Base-by-base conservation (phyloP, 768 basidiomycete genomes). In the Cystobasidium ongulense region DNA sequence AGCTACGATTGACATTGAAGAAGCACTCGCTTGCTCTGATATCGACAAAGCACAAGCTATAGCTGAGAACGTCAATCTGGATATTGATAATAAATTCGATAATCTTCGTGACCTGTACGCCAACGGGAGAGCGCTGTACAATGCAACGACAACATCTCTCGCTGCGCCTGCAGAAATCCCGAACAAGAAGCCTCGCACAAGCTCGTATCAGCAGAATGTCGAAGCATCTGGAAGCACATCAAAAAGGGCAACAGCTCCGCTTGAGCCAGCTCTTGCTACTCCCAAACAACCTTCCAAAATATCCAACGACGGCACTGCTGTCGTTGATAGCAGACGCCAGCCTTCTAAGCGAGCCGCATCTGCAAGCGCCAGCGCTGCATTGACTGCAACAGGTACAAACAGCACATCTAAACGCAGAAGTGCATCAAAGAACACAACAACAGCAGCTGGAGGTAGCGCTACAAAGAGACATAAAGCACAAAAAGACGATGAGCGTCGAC, bases 391-490 rank as follows among this genome's bases (percentile, higher is more conserved):
- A 10, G 36, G 36, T 18, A 61, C 31, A 10, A 17, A 8, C 23
- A 61, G 57, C 23, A 33, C 8, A 10, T 10, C 57, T n/a, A 61
- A 61, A 27, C 29, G 36, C 4, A 31, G 57, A 38, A 61, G 57
- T 38, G 36, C 29, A 15, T 33, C 31, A 25, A 38, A 27, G 10
- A 35, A 31, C 39, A 35, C 33, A 8, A 31, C 11, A 31, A 13
- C 43, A 46, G 25, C 57, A 31, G 43, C 2, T 15, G 36, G 1
- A 82, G 79, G 36, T 79, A 75, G 18, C 71, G 74, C 5, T 76
- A 75, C 29, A 81, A 74, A 21, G 79, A 79, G 27, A 63, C 67
- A 65, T 81, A 81, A 43, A 81, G 77, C 27, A 77, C 77, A 67
- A 13, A 67, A 35, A 31, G 65, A 67, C 17, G 46, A 35, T 7